phyloP scores from a whole-genome alignment of 176 grass and related monocot genomes.

The Poa annua region DNA sequence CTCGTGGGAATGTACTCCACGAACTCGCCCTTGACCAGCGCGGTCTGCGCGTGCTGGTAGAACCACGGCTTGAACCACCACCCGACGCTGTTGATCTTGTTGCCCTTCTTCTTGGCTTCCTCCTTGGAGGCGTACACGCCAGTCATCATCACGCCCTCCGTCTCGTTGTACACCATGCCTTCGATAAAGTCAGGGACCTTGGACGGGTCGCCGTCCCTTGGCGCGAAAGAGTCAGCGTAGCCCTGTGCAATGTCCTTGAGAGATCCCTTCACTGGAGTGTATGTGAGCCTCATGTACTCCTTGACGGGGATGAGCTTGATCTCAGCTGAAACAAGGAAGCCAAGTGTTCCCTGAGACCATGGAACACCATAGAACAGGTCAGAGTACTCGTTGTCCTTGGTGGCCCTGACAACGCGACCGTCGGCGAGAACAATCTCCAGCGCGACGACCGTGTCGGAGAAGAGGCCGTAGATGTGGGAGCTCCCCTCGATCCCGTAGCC shows the following conservation, averaged over 20 bases:
- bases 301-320: slow-evolving; percentile 90
- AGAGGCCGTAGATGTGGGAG: slow-evolving; percentile 90
- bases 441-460: slow-evolving; percentile 84
- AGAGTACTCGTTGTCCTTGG: slow-evolving; percentile 89
- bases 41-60: slow-evolving; percentile 87
- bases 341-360: slow-evolving; percentile 92
- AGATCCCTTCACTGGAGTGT: slow-evolving; percentile 56
- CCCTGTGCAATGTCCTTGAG: slow-evolving; percentile 72
- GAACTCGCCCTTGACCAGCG: slow-evolving; percentile 85
- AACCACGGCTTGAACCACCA: slow-evolving; percentile 99
- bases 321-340: slow-evolving; percentile 85
- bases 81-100: slow-evolving; percentile 77
- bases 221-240: slow-evolving; percentile 77
- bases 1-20: slow-evolving; percentile 96
- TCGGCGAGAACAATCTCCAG: slow-evolving; percentile 87
- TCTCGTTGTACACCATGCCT: slow-evolving; percentile 72
- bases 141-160: slow-evolving; percentile 88
- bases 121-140: slow-evolving; percentile 92
- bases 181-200: slow-evolving; percentile 98
- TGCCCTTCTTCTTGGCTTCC: slow-evolving; percentile 95
- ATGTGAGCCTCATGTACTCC: slow-evolving; percentile 92
- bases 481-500: slow-evolving; percentile 96
- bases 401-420: slow-evolving; percentile 75
- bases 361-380: slow-evolving; percentile 94
- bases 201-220: slow-evolving; percentile 70